Conservation (phyloP, 192 early-diverging fungal genomes). For the Coemansia biformis region DNA sequence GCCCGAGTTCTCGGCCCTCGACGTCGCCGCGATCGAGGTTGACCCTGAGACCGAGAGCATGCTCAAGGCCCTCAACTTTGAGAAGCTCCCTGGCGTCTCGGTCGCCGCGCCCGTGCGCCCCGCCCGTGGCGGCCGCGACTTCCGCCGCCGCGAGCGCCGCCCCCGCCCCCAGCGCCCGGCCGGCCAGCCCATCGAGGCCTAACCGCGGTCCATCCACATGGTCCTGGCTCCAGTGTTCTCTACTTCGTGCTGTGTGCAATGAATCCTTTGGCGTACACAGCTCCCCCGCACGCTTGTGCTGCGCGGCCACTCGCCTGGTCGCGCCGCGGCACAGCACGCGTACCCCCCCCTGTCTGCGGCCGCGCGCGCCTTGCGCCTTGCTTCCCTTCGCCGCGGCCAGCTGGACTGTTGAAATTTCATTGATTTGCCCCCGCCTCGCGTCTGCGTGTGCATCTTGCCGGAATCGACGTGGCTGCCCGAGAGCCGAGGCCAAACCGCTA, state of each 20-base stretch:
- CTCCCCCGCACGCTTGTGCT: no score
- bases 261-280: no score
- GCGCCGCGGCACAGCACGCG: no score
- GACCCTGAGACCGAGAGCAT: slow-evolving; percentile 93
- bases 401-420: no score
- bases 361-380: no score
- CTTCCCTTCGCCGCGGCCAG: no score
- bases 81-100: slow-evolving; percentile 78
- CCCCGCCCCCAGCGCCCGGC: slow-evolving; percentile 40
- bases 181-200: slow-evolving; percentile 35
- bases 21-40: slow-evolving; percentile 84
- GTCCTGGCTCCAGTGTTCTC: background rate
- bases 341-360: no score
- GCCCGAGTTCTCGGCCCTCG: slow-evolving; percentile 96
- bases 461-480: background rate
- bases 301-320: background rate
- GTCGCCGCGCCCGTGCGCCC: slow-evolving; percentile 53
- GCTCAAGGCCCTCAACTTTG: slow-evolving; percentile 95
- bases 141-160: slow-evolving; percentile 42
- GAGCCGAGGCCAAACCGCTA: no score
- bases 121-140: slow-evolving; percentile 43
- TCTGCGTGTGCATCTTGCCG: background rate
- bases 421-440: background rate
- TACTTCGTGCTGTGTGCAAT: no score
- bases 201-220: background rate